A percentile compares a stretch with the other conserved stretches of the same genome.
Conservation (phyloP, 2,329 filamentous ascomycete genomes). For the Zalaria sp. region DNA sequence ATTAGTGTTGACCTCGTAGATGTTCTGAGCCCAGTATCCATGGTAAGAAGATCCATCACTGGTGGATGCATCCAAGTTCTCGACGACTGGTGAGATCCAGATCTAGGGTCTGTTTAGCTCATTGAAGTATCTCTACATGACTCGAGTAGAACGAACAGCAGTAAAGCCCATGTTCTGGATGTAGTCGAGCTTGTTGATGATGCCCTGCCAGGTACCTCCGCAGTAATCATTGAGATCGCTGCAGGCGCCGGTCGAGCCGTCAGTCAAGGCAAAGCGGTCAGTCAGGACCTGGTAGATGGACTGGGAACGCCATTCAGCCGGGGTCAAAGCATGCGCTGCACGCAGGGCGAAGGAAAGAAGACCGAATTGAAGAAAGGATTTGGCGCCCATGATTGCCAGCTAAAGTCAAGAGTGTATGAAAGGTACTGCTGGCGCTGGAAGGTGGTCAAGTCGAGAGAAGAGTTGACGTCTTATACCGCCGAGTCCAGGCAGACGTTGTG, state of each 20-base stretch:
- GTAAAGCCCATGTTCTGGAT: conserved; percentile 48
- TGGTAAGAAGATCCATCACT: conserved; percentile 34
- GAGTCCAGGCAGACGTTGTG: too few species aligned
- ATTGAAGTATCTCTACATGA: background rate
- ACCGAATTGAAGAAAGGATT: too few species aligned
- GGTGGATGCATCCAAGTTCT: conserved; percentile 24
- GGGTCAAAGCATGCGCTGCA: conserved; percentile 1
- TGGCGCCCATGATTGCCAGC: too few species aligned
- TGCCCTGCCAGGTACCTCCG: conserved; percentile 45
- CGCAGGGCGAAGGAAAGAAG: too few species aligned
- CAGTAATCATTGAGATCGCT: conserved; percentile 34
- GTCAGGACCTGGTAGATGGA: conserved; percentile 30
- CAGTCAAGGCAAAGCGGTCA: conserved; percentile 21
- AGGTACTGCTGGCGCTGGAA: too few species aligned
- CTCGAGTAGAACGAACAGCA: conserved; percentile 29
- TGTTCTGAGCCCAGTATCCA: conserved; percentile 40
- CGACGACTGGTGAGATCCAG: conserved; percentile 44
- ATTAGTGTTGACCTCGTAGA: conserved; percentile 25
- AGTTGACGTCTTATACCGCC: too few species aligned
- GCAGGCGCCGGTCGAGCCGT: conserved; percentile 24
- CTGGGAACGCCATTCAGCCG: conserved; percentile 22
- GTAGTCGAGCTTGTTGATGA: conserved; percentile 47
- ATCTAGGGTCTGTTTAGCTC: conserved; percentile 11
- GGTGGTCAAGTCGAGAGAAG: too few species aligned
- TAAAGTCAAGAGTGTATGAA: too few species aligned